phyloP scores from a whole-genome alignment of 2,329 filamentous ascomycete genomes.

The Aspergillus sp. region DNA sequence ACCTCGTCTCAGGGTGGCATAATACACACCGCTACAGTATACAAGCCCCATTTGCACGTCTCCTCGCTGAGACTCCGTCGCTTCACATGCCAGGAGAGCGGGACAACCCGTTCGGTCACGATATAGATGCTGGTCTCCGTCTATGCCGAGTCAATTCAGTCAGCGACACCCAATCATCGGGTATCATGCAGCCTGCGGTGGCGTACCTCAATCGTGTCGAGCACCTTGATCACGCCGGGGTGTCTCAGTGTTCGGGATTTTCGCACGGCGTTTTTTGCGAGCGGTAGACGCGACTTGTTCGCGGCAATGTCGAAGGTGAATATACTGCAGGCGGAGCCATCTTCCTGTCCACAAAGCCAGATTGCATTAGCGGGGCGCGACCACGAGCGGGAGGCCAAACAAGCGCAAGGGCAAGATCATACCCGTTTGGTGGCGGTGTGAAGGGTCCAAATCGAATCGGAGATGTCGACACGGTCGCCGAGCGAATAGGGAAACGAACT shows the following conservation, averaged over 20 bases:
- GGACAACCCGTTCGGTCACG: slow-evolving; percentile 84
- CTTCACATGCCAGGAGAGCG: slow-evolving; percentile 85
- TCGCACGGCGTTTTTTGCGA: slow-evolving; percentile 90
- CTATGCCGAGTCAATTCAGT: slow-evolving; percentile 43
- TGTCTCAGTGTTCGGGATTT: slow-evolving; percentile 92
- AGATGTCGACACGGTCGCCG: slow-evolving; percentile 86
- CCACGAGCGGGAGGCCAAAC: neutral
- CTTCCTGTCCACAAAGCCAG: slow-evolving; percentile 61
- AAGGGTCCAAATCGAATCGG: slow-evolving; percentile 94
- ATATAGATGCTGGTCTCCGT: slow-evolving; percentile 96
- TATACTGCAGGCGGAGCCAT: slow-evolving; percentile 90
- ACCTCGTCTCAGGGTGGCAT: neutral
- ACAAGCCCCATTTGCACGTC: slow-evolving; percentile 94
- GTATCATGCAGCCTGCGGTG: slow-evolving; percentile 2
- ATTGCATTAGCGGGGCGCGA: slow-evolving; percentile 11
- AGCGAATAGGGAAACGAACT: slow-evolving; percentile 90
- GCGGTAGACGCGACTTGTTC: slow-evolving; percentile 75
- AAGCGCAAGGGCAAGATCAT: slow-evolving; percentile 24
- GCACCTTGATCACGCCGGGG: slow-evolving; percentile 87
- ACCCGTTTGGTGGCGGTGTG: slow-evolving; percentile 92
- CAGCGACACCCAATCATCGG: neutral
- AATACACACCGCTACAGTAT: slow-evolving; percentile 69
- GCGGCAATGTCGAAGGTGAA: slow-evolving; percentile 88
- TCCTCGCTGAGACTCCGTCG: slow-evolving; percentile 84
- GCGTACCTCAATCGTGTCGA: slow-evolving; percentile 87